Evolutionary conservation across 306 rosid species (phyloP), one percentile per base, ranked within the genome.

Genomic region (Hylodesmum podocarpum): DNA sequence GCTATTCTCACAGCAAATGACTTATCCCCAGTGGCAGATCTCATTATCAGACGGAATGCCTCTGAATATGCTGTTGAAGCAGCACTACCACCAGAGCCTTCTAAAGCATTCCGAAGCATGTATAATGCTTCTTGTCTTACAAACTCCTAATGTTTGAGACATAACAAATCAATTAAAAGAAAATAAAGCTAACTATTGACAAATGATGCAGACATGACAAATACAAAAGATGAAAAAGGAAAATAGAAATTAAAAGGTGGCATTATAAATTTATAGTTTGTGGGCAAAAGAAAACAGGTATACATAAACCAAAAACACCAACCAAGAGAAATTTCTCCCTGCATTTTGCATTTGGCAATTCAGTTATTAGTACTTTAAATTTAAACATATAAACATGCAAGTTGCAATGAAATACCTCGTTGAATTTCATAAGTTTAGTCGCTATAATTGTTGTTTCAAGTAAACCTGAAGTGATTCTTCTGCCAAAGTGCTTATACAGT

Each of bases 1-100:
- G 97, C 97, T 76, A 95, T 92, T 90, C 97, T 92, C 71, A 92
- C 97, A 43, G 91, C 84, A 88, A 90, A 92, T 27, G 97, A 92
- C 85, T 92, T 95, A 84, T 95, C 99, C 78, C 88, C 96, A 57
- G 90, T 72, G 25, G 93, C 90, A 79, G 86, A 86, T 78, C 91
- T 90, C 85, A 83, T 86, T 76, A 92, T 88, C 76, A 95, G 86
- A 76, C 97, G 99, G 72, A 79, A 95, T 66, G 97, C 96, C 84
- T 92, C 99, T 4, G 93, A 66, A 76, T 92, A 95, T 31, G 97
- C 99, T 83, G 97, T 70, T 85, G 96, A 82, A 77, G 92, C 87
- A 54, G 93, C 97, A 70, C 79, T 81, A 61, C 99, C 98, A 44
- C 92, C 93, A 67, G 90, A 92, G 72, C 99, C 99, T 87, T 90